Evolutionary conservation across 1,284 basidiomycete genomes (phyloP).

Genomic region (Sporisorium reilianum): DNA sequence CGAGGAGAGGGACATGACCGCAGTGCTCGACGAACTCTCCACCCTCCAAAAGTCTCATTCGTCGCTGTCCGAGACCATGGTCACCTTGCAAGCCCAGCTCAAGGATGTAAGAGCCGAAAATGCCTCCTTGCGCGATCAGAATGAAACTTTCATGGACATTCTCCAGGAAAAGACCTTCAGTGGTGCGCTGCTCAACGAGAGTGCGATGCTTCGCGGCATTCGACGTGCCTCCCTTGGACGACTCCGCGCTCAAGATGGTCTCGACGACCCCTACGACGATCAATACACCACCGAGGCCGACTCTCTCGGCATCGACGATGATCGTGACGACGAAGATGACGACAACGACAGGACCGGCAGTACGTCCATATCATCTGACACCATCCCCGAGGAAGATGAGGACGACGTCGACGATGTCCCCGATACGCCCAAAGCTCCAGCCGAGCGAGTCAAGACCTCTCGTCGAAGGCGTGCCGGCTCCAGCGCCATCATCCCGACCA

Average conservation of each 20-base stretch:
- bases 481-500: slow-evolving; percentile 1
- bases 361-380: slow-evolving; percentile 26
- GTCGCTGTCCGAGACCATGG: slow-evolving; percentile 48
- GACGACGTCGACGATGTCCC: slow-evolving; percentile 62
- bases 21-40: slow-evolving; percentile 39
- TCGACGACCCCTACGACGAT: slow-evolving; percentile 38
- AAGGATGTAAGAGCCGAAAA: slow-evolving; percentile 49
- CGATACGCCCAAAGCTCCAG: slow-evolving; percentile 47
- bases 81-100: slow-evolving; percentile 53
- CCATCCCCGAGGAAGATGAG: slow-evolving; percentile 45
- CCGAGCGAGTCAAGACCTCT: slow-evolving; percentile 14
- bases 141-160: slow-evolving; percentile 59
- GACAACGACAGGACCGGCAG: slow-evolving; percentile 19
- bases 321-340: slow-evolving; percentile 24
- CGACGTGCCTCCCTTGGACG: slow-evolving; percentile 30
- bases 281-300: slow-evolving; percentile 40
- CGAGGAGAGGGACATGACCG: slow-evolving; percentile 30
- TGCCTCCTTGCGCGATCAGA: slow-evolving; percentile 51
- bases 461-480: slow-evolving; percentile 23
- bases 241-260: slow-evolving; percentile 22
- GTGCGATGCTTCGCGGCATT: slow-evolving; percentile 52
- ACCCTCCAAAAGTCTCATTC: slow-evolving; percentile 46
- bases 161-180: slow-evolving; percentile 62
- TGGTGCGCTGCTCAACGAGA: slow-evolving; percentile 56
- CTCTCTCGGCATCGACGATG: slow-evolving; percentile 23